Evolutionary conservation across 495 filamentous ascomycete genomes (phyloP), one percentile per base, ranked within the genome.

Genomic region (Aspergillus kassunensis): DNA sequence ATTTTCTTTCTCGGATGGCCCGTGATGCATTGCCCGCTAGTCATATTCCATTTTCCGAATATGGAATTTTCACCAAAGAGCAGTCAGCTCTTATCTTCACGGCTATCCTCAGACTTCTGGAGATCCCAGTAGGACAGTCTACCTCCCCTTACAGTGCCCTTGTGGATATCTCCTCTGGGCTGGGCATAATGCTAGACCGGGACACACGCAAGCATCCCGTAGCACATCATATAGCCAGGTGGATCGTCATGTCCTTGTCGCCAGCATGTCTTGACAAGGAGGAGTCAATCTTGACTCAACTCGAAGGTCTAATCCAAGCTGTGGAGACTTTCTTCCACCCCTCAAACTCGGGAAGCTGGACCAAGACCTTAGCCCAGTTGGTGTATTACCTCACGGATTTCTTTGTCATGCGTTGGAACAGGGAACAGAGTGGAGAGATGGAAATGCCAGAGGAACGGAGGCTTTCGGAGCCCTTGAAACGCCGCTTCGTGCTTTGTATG

Each of bases 271-370:
- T 96, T 18, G 82, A 89, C 39, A 73, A 81, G n/a, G 76, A 82
- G 35, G 83, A 86, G 53, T 97, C 91, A 1, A 80, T 96, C 44
- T 66, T 98, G 55, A 77, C 85, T 21, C 89, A 86, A 53, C 81
- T 99, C 2, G 95, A 99, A 64, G 93, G 91, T 7, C 76, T 99
- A 33, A 89, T 99, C 56, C 86, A 97, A 63, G 95, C 90, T 12
- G 87, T 97, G 39, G 93, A 99, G 65, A 99, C 93, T 2, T 99
- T 97, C 71, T 99, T 96, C 75, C 93, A 99, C 57, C 93, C 93
- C 15, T 97, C 95, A 10, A 99, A 99, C 65, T 89, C 93, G 40
- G 93, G 93, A 8, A 71, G 63, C 33, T 99, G 93, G 93, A 96
- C 92, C 0, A 89, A 84, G 63, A 90, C 89, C 42, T 72, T 99